Base-by-base conservation (phyloP, 768 basidiomycete species). In the Lyophyllum decastes region DNA sequence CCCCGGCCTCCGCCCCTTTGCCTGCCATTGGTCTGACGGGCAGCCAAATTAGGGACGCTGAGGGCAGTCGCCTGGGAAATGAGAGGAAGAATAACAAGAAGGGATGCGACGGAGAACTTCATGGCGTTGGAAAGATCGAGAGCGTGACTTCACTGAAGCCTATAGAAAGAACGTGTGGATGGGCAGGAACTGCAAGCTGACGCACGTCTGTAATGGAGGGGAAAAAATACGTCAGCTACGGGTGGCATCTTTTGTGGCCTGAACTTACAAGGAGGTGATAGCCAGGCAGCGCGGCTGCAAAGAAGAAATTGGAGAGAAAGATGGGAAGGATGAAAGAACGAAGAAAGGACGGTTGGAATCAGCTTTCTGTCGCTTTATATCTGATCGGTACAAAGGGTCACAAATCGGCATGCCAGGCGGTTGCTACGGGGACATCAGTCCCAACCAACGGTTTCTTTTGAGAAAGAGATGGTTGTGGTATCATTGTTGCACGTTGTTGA, bases 261-360 rank as follows among this genome's bases (percentile, higher is more conserved):
- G 38, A 14, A 66, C 70, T 61, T 66, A 64, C 69, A 66, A 62
- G 65, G 53, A 58, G 57, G 63, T 64, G 65, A 70, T 63, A 68
- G 64, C 64, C 66, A 68, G 66, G 50, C 84, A 85, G 84, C 85
- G 59, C 84, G 69, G 85, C 83, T 85, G 84, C 82, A 61, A 66
- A 66, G 3, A 61, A 65, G 60, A 65, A 59, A 61, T 41, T 57
- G 67, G 64, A 61, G 66, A 68, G 66, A 53, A 54, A 64, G 58
- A 58, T 64, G 62, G 51, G 56, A 44, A 64, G 58, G 50, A 40
- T 56, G 59, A 66, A 43, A 51, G 58, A 54, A 60, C 60, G 60
- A 64, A 66, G 58, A 65, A 61, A 55, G 54, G 48, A 54, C 21
- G 12, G 49, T n/a, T 44, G 16, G n/a, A 34, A 59, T 57, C 58